Percentiles rank a stretch among this genome's conserved stretches.
Evolutionary conservation across 2,329 filamentous ascomycete genomes (phyloP).

Genomic region (Aspergillus sergii): DNA sequence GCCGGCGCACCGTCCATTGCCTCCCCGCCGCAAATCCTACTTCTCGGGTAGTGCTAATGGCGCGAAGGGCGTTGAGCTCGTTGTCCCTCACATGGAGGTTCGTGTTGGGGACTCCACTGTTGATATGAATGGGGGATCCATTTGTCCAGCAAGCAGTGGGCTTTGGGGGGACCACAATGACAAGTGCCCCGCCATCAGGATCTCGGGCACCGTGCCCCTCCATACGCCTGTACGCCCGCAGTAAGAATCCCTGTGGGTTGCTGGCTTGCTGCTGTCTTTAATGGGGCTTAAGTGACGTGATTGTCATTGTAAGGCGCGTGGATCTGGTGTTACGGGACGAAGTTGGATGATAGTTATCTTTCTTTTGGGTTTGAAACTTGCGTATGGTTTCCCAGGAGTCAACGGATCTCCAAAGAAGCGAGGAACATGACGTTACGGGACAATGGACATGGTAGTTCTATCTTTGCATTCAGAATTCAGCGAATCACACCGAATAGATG

Average conservation of each 20-base stretch:
- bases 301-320: neutral
- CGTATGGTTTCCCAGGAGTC: neutral
- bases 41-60: slow-evolving; percentile 35
- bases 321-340: neutral
- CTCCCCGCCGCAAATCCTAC: slow-evolving; percentile 44
- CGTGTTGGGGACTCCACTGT: slow-evolving; percentile 18
- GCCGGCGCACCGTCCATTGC: slow-evolving; percentile 37
- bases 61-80: slow-evolving; percentile 42
- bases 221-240: slow-evolving; percentile 4
- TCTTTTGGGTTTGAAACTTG: neutral
- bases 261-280: neutral
- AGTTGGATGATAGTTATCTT: neutral
- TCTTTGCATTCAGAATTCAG: slow-evolving; percentile 5
- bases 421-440: slow-evolving; percentile 17
- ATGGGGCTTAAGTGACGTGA: neutral
- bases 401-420: neutral
- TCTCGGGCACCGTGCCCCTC: slow-evolving; percentile 5
- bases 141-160: slow-evolving; percentile 33
- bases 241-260: neutral
- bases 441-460: slow-evolving; percentile 11
- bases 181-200: slow-evolving; percentile 15
- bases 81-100: slow-evolving; percentile 41
- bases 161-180: slow-evolving; percentile 31
- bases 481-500: slow-evolving; percentile 1
- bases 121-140: slow-evolving; percentile 28